Evolutionary conservation across 2,329 filamentous ascomycete species (phyloP).

Genomic region (Aspergillus transmontanensis): DNA sequence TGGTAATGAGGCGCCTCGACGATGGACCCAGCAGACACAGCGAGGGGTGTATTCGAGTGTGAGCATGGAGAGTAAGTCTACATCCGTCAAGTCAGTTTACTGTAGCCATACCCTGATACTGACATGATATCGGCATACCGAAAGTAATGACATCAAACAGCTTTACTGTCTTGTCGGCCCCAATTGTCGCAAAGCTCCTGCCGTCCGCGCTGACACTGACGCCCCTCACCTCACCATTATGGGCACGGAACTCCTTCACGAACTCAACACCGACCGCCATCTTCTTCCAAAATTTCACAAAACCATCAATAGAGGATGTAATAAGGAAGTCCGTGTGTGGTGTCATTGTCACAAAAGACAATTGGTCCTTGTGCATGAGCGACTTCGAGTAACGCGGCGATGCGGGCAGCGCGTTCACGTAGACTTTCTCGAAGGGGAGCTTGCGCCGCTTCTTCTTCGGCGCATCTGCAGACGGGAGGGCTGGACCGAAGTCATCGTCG

Average conservation of each 20-base stretch:
- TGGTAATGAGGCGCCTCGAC: constrained; percentile 82
- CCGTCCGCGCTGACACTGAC: constrained; percentile 88
- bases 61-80: constrained; percentile 79
- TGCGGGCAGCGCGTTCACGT: constrained; percentile 82
- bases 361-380: constrained; percentile 96
- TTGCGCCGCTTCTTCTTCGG: constrained; percentile 90
- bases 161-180: constrained; percentile 54
- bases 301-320: constrained; percentile 90
- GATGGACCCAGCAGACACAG: constrained; percentile 90
- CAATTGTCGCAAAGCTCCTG: constrained; percentile 88
- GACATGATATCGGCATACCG: constrained; percentile 41
- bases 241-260: constrained; percentile 95
- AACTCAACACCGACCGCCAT: constrained; percentile 88
- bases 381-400: constrained; percentile 88
- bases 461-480: constrained; percentile 75
- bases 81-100: constrained; percentile 15
- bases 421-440: constrained; percentile 92
- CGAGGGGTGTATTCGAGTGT: constrained; percentile 74
- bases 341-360: constrained; percentile 85
- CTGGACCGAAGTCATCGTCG: constrained; percentile 90
- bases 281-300: constrained; percentile 99
- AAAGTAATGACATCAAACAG: constrained; percentile 76
- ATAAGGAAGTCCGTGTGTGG: constrained; percentile 93
- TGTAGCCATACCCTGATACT: not conserved
- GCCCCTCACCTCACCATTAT: constrained; percentile 79